phyloP scores from a whole-genome alignment of 1,139 yeast genomes.

The Saccharomyces pastorianus region DNA sequence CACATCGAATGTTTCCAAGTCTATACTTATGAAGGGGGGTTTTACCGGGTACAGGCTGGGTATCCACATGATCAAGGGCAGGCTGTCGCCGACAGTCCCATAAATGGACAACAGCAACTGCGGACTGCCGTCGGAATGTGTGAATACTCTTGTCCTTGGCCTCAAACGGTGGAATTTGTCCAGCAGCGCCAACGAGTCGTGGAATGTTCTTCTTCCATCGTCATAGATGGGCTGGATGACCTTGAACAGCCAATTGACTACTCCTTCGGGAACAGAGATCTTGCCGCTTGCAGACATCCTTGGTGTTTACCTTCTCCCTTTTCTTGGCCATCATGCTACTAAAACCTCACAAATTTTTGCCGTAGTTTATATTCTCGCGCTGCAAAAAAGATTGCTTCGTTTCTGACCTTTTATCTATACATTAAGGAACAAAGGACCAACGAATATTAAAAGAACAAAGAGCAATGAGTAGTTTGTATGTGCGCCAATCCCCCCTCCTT shows the following conservation, averaged over 20 bases:
- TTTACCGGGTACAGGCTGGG: constrained; percentile 59
- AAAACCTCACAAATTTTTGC: not conserved
- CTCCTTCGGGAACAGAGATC: constrained; percentile 19
- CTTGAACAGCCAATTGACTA: constrained; percentile 51
- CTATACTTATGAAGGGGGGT: constrained; percentile 57
- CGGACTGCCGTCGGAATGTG: constrained; percentile 51
- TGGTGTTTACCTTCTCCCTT: not conserved
- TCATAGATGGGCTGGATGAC: constrained; percentile 47
- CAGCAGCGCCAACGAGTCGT: constrained; percentile 53
- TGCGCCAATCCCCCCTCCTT: not conserved
- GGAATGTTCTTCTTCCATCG: constrained; percentile 46
- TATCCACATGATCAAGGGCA: constrained; percentile 68
- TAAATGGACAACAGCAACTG: constrained; percentile 53
- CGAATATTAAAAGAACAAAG: constrained; percentile 1
- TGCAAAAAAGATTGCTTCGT: not conserved
- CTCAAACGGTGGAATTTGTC: constrained; percentile 44
- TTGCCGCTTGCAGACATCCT: not conserved
- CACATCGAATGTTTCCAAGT: constrained; percentile 34
- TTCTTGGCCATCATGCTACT: not conserved
- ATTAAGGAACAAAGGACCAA: not conserved
- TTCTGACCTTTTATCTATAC: not conserved
- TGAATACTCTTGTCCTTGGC: constrained; percentile 66
- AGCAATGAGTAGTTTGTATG: constrained; percentile 2
- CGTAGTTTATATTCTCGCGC: not conserved
- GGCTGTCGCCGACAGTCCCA: constrained; percentile 36